Percentiles rank a stretch among this genome's conserved stretches.
phyloP scores from a whole-genome alignment of 1,284 basidiomycete species.

The Macrocystidia cucumis region DNA sequence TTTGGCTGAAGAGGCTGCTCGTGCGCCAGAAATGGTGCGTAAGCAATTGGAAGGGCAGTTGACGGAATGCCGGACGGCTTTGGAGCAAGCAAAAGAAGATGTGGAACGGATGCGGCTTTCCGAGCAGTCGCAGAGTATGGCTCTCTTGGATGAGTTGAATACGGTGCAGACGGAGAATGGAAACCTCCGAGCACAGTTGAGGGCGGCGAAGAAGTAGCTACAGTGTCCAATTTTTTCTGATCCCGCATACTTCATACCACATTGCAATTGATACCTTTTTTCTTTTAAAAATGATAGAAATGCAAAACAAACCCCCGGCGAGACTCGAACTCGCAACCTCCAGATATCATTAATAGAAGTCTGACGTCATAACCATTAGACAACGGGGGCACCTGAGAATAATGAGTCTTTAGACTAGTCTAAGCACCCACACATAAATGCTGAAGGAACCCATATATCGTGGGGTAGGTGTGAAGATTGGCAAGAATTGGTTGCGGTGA shows the following conservation, averaged over 20 bases:
- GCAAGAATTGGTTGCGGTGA: too few species aligned
- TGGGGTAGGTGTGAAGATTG: too few species aligned
- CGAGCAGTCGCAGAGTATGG: slow-evolving; percentile 64
- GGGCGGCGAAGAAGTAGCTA: slow-evolving; percentile 46
- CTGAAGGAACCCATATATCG: too few species aligned
- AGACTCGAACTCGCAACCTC: slow-evolving; percentile 72
- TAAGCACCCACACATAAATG: too few species aligned
- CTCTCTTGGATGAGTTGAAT: slow-evolving; percentile 73
- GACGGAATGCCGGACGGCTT: slow-evolving; percentile 34
- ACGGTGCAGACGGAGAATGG: slow-evolving; percentile 71
- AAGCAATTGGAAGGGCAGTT: slow-evolving; percentile 52
- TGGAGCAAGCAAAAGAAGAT: slow-evolving; percentile 42
- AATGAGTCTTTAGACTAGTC: too few species aligned
- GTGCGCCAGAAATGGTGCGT: slow-evolving; percentile 47
- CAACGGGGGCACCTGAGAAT: slow-evolving; percentile 45
- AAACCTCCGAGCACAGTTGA: slow-evolving; percentile 59
- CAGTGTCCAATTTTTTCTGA: too few species aligned
- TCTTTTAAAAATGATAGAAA: neutral
- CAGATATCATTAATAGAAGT: slow-evolving; percentile 57
- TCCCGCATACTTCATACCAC: too few species aligned
- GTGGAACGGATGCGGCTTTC: slow-evolving; percentile 51
- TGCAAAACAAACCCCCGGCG: slow-evolving; percentile 44
- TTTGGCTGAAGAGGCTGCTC: slow-evolving; percentile 71
- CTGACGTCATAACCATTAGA: slow-evolving; percentile 77
- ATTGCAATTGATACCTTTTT: too few species aligned